A percentile compares a stretch with the other conserved stretches of the same genome.
Evolutionary conservation across 352 stramenopile genomes (phyloP).

Genomic region (Peronospora belbahrii): DNA sequence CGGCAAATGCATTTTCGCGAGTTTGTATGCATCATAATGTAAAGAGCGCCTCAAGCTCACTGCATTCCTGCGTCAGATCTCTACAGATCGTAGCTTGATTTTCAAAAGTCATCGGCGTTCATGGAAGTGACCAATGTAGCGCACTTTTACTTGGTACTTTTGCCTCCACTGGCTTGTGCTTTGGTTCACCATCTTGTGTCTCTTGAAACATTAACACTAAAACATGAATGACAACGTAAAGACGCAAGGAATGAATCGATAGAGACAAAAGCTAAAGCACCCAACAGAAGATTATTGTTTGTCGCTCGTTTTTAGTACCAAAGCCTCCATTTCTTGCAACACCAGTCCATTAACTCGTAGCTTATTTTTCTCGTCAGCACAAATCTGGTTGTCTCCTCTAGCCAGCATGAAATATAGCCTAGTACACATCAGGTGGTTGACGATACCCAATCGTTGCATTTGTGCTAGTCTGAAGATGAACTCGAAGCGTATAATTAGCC

Average conservation of each 20-base stretch:
- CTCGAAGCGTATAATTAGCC: slow-evolving; percentile 79
- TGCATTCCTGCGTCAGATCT: not conserved
- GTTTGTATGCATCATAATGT: slow-evolving; percentile 17
- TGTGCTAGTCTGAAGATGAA: slow-evolving; percentile 81
- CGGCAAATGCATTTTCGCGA: slow-evolving; percentile 14
- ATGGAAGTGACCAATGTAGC: not conserved
- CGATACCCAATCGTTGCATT: slow-evolving; percentile 22
- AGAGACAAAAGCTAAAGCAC: slow-evolving; percentile 6
- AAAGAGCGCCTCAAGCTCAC: not conserved
- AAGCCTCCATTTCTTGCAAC: slow-evolving; percentile 1
- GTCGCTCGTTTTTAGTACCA: too few relatives aligned
- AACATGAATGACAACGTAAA: too few relatives aligned
- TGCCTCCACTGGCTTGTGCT: not conserved
- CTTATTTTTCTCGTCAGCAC: too few relatives aligned
- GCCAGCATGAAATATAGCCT: too few relatives aligned
- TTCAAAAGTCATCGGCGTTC: not conserved
- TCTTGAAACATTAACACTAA: too few relatives aligned
- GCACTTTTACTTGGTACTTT: not conserved
- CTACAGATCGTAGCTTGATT: not conserved
- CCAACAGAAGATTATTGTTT: not conserved
- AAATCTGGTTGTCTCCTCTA: too few relatives aligned
- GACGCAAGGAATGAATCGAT: slow-evolving; percentile 5
- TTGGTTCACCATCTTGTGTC: not conserved
- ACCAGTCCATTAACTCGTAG: slow-evolving; percentile 14
- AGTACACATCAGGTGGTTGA: slow-evolving; percentile 66